These are phyloP conservation scores for Pleurotus tuoliensis DNA, from an alignment of 768 basidiomycete species.

Conservation along the genomic window DNA sequence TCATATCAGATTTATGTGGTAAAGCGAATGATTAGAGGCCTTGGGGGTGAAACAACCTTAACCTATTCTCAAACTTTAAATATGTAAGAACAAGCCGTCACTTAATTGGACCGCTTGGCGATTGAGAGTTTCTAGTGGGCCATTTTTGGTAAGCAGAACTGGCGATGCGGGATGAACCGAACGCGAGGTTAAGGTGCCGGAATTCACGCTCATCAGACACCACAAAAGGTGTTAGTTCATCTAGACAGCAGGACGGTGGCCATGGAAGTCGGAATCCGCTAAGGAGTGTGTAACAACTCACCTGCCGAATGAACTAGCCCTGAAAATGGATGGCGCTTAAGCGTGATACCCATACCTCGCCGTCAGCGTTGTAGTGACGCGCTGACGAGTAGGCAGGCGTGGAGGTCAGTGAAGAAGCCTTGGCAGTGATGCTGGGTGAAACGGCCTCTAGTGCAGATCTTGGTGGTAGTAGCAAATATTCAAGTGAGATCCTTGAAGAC, in stretches of 20 bases:
- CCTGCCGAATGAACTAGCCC: conserved; percentile 89
- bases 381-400: conserved; percentile 75
- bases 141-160: conserved; percentile 75
- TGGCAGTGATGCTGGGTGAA: conserved; percentile 70
- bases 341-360: conserved; percentile 83
- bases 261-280: conserved; percentile 84
- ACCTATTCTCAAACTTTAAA: conserved; percentile 82
- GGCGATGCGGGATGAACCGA: conserved; percentile 69
- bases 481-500: conserved; percentile 84
- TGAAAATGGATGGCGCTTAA: conserved; percentile 91
- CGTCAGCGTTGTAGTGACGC: conserved; percentile 68
- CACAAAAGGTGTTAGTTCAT: conserved; percentile 85
- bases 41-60: conserved; percentile 87
- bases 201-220: conserved; percentile 84
- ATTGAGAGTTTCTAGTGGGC: conserved; percentile 80
- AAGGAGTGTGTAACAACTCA: conserved; percentile 38
- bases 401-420: conserved; percentile 76
- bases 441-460: conserved; percentile 83
- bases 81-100: conserved; percentile 82
- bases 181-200: conserved; percentile 73
- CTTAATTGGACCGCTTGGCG: conserved; percentile 79
- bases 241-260: conserved; percentile 86
- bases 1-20: conserved; percentile 61
- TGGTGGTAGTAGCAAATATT: conserved; percentile 89
- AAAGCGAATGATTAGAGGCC: conserved; percentile 91